Evolutionary conservation across 208 protist species (phyloP).

Genomic region (Leishmania gerbilli): DNA sequence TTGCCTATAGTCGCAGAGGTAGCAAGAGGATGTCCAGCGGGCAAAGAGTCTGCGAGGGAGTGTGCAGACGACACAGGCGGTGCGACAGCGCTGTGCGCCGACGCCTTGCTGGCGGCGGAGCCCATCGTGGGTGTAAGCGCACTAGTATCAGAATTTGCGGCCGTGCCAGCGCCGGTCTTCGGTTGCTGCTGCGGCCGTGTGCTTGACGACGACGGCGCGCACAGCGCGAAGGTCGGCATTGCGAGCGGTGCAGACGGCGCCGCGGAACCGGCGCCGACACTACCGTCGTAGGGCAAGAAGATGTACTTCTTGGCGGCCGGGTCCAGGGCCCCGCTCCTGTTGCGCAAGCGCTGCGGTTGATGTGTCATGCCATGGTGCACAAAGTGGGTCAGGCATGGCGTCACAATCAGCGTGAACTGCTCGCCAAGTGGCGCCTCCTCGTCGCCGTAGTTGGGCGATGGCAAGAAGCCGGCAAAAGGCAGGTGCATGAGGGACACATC

Average conservation of each 20-base stretch:
- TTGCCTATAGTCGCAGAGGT: slow-evolving; percentile 1
- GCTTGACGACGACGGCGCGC: not conserved
- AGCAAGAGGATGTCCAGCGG: slow-evolving; percentile 8
- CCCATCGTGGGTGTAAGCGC: not conserved
- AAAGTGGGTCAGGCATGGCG: slow-evolving; percentile 70
- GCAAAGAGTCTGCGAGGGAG: slow-evolving; percentile 18
- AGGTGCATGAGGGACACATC: slow-evolving; percentile 76
- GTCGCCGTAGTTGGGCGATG: slow-evolving; percentile 39
- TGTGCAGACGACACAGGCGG: slow-evolving; percentile 16
- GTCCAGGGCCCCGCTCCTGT: slow-evolving; percentile 22
- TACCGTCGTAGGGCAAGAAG: slow-evolving; percentile 29
- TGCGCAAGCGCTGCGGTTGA: not conserved
- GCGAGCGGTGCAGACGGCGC: not conserved
- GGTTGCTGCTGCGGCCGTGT: slow-evolving; percentile 4
- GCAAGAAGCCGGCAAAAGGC: slow-evolving; percentile 71
- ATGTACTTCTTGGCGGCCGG: slow-evolving; percentile 30
- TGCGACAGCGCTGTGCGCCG: not conserved
- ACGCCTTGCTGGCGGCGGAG: not conserved
- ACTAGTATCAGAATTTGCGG: not conserved
- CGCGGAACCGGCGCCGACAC: not conserved
- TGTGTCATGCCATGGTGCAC: slow-evolving; percentile 41
- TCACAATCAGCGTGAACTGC: slow-evolving; percentile 65
- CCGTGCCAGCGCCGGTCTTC: not conserved
- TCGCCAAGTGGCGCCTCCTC: slow-evolving; percentile 54
- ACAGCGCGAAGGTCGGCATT: slow-evolving; percentile 6